These are phyloP conservation scores for Amanita molliuscula DNA, from an alignment of 768 basidiomycete genomes.

Conservation along the genomic window DNA sequence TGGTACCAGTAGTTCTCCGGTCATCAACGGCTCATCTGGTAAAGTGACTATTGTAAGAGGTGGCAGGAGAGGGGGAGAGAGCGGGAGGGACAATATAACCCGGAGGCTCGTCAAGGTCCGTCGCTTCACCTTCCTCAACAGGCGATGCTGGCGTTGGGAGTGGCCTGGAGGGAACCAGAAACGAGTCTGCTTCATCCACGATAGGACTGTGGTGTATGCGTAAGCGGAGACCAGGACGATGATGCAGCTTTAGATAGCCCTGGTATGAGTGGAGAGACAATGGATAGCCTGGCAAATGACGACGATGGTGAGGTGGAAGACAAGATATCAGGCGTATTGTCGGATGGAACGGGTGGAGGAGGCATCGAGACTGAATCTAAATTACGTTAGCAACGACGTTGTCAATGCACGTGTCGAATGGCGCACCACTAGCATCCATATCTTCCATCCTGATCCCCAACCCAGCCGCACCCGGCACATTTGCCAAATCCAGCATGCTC, in stretches of 20 bases:
- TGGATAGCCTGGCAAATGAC: conserved; percentile 42
- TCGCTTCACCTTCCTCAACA: too few species aligned
- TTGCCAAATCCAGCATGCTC: neutral
- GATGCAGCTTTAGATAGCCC: too few species aligned
- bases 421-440: conserved; percentile 6
- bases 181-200: neutral
- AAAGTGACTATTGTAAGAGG: neutral
- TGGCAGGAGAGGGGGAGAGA: neutral
- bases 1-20: neutral
- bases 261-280: conserved; percentile 25
- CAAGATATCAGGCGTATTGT: too few species aligned
- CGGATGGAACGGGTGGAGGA: conserved; percentile 25
- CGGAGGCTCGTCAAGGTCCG: too few species aligned
- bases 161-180: neutral
- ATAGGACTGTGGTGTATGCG: neutral
- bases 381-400: neutral
- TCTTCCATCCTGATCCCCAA: conserved; percentile 4
- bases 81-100: too few species aligned
- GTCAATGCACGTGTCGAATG: neutral
- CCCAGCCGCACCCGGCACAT: neutral
- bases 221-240: neutral
- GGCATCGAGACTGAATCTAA: conserved; percentile 19
- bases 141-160: neutral
- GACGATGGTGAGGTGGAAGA: conserved; percentile 29
- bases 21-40: neutral